Evolutionary conservation across 805 yeast species (phyloP).

Genomic region (Candida suzukii): DNA sequence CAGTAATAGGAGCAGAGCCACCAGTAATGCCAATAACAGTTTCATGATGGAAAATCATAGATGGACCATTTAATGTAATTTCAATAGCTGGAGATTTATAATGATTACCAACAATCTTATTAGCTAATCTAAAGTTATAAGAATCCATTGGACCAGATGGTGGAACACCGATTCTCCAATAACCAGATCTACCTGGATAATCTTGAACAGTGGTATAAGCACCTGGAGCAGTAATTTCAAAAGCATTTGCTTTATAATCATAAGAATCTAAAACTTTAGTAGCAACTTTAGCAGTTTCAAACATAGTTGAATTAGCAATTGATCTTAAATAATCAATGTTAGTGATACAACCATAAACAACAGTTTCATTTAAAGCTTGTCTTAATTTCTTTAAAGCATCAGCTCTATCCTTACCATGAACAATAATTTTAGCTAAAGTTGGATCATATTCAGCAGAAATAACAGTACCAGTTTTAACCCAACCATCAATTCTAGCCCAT

Average conservation of each 20-base stretch:
- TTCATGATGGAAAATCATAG: slow-evolving; percentile 75
- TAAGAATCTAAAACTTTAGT: slow-evolving; percentile 84
- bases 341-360: slow-evolving; percentile 80
- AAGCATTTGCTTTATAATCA: slow-evolving; percentile 73
- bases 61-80: slow-evolving; percentile 82
- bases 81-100: slow-evolving; percentile 83
- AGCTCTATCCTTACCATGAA: slow-evolving; percentile 81
- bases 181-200: slow-evolving; percentile 83
- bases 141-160: slow-evolving; percentile 99
- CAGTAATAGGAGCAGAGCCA: slow-evolving; percentile 62
- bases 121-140: slow-evolving; percentile 83
- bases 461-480: slow-evolving; percentile 86
- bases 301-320: slow-evolving; percentile 79
- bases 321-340: slow-evolving; percentile 86
- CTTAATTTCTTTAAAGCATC: slow-evolving; percentile 78
- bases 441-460: slow-evolving; percentile 95
- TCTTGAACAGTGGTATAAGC: slow-evolving; percentile 96
- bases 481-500: slow-evolving; percentile 91
- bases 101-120: slow-evolving; percentile 85
- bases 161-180: slow-evolving; percentile 92
- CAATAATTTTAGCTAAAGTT: slow-evolving; percentile 92
- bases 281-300: slow-evolving; percentile 73
- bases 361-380: slow-evolving; percentile 79
- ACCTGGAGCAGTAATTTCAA: slow-evolving; percentile 84
- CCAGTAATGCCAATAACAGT: slow-evolving; percentile 80